A percentile compares a stretch with the other conserved stretches of the same genome.
Conservation (phyloP, 2,329 filamentous ascomycete genomes). For the Gaeumannomyces tritici region DNA sequence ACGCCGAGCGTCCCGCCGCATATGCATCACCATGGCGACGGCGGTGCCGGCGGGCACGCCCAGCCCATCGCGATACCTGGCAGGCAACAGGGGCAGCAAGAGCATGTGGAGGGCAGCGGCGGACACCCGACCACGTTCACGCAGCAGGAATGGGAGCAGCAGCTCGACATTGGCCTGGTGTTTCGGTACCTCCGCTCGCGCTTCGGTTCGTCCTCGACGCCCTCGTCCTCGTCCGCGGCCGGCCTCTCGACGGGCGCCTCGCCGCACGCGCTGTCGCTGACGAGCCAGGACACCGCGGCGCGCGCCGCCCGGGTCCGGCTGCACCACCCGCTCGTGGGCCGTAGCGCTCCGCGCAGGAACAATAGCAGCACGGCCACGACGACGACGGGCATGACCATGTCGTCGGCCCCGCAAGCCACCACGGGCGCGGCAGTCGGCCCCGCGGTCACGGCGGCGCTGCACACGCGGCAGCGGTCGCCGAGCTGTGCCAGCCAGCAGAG, state of each 20-base stretch:
- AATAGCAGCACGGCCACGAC: background rate
- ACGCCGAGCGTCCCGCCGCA: constrained; percentile 32
- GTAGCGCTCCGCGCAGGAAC: constrained; percentile 15
- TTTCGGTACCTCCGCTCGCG: constrained; percentile 78
- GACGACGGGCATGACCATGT: constrained; percentile 16
- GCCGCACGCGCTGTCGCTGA: constrained; percentile 31
- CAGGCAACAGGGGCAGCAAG: background rate
- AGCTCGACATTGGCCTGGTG: constrained; percentile 83
- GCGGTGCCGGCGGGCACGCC: too few species aligned
- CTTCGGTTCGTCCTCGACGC: constrained; percentile 45
- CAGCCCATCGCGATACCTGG: background rate
- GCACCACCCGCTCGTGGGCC: constrained; percentile 76
- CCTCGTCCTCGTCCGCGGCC: constrained; percentile 4
- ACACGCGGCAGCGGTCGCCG: constrained; percentile 56
- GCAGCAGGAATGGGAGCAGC: constrained; percentile 86
- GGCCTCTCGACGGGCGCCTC: constrained; percentile 31
- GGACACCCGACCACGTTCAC: constrained; percentile 29
- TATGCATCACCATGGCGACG: background rate
- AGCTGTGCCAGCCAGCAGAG: constrained; percentile 82
- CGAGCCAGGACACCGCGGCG: constrained; percentile 55
- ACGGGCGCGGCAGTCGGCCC: background rate
- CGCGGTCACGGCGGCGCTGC: constrained; percentile 20
- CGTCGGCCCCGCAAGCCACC: constrained; percentile 15
- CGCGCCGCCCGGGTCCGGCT: constrained; percentile 78
- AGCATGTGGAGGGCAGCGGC: background rate